phyloP scores from a whole-genome alignment of 306 rosid species.

The Quercus robur region DNA sequence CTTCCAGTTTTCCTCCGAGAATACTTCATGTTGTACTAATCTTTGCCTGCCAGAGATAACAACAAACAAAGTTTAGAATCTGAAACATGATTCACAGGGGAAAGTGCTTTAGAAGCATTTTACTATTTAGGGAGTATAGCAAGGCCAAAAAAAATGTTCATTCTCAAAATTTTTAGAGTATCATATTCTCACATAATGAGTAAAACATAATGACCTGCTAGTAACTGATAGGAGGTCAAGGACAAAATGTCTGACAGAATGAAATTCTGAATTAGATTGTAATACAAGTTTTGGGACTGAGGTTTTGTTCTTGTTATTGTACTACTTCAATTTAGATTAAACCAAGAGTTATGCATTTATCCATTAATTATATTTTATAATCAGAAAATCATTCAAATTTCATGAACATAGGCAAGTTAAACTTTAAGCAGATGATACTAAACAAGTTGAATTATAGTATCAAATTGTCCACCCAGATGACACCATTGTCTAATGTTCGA shows the following conservation, averaged over 20 bases:
- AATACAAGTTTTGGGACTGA: no score
- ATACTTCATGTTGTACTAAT: constrained; percentile 66
- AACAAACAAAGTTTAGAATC: constrained; percentile 17
- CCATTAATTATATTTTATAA: not conserved
- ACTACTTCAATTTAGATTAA: not conserved
- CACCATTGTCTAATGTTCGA: constrained; percentile 2
- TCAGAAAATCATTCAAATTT: not conserved
- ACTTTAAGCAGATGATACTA: not conserved
- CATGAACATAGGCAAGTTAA: not conserved
- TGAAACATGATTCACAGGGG: constrained; percentile 6
- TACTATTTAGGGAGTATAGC: constrained; percentile 2
- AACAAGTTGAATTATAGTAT: constrained; percentile 3
- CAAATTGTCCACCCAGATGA: not conserved
- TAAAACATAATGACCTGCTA: not conserved
- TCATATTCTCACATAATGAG: not conserved
- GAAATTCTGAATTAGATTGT: not conserved
- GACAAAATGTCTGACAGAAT: not conserved
- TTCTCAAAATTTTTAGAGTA: not conserved
- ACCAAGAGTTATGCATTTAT: not conserved
- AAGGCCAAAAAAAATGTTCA: not conserved
- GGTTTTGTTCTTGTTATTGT: no score
- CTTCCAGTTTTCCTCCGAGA: constrained; percentile 89
- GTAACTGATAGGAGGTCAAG: not conserved
- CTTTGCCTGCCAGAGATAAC: constrained; percentile 68
- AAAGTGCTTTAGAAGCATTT: constrained; percentile 1